These are phyloP conservation scores for Rosa multiflora DNA, from an alignment of 306 rosid species.

Conservation along the genomic window DNA sequence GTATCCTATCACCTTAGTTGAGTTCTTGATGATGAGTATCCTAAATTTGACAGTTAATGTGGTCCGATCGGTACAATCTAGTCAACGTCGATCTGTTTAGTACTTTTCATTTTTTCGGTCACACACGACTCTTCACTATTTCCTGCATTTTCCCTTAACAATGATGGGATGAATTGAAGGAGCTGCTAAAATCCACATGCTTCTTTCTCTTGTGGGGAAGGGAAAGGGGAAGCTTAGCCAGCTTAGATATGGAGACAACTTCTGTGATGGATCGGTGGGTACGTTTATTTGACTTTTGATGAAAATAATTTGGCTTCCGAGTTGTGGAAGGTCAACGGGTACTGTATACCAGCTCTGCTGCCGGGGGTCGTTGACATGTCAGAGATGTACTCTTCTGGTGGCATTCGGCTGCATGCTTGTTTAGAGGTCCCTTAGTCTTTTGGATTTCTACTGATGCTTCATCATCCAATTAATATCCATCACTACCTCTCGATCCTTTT, in stretches of 20 bases:
- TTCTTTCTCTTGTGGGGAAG: neutral
- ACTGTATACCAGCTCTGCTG: slow-evolving; percentile 25
- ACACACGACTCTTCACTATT: neutral
- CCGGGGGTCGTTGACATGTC: slow-evolving; percentile 54
- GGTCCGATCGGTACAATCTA: neutral
- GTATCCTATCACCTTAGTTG: neutral
- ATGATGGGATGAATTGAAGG: neutral
- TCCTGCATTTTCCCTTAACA: neutral
- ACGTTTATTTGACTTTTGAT: neutral
- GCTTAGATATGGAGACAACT: slow-evolving; percentile 11
- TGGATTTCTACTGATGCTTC: slow-evolving; percentile 9
- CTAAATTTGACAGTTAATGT: neutral
- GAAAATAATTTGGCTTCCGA: neutral
- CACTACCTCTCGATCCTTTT: neutral
- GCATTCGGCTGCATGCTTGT: slow-evolving; percentile 1
- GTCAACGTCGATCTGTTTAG: too few species aligned
- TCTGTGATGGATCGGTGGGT: neutral
- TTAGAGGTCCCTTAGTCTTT: slow-evolving; percentile 38
- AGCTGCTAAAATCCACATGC: neutral
- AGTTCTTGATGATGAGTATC: neutral
- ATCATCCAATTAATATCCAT: neutral
- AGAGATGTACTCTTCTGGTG: neutral
- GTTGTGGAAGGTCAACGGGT: slow-evolving; percentile 51
- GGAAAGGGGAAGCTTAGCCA: neutral
- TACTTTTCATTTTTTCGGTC: neutral